Evolutionary conservation across 352 stramenopile genomes (phyloP), one percentile per base, ranked within the genome.

Genomic region (Pythium graminicola): DNA sequence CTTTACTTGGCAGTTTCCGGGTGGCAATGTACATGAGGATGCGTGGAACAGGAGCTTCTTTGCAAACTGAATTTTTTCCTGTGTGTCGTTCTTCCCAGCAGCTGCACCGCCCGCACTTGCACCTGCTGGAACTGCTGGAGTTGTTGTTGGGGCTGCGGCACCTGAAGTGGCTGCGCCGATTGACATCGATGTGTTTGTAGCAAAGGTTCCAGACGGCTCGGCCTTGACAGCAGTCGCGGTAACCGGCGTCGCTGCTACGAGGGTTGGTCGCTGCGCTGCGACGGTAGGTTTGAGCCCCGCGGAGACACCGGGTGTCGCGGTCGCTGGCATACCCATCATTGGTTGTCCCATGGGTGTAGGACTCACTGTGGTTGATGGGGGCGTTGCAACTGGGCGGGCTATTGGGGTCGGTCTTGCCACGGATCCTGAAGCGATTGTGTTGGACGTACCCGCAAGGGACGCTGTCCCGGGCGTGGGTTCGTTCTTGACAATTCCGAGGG

Each of bases 11-110:
- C 83, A 94, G 23, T 80, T 43, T 7, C 81, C 77, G 2, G 81
- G 67, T 6, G 66, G 46, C 22, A 88, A 45, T 22, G 60, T 68
- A 50, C 83, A 94, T 3, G 69, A 84, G 0, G 80, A 78, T 22
- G 83, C 77, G 43, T 94, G 83, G 39, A 82, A 82, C 10, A 94
- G 32, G 14, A 94, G 70, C 27, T 85, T 73, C 32, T 89, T 91
- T 2, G 83, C 83, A 47, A 92, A 93, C 43, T 88, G 67, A 33
- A 93, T 92, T 48, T 89, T 93, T 51, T 89, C 83, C 45, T 84
- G 54, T 7, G 79, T 70, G 50, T 92, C 78, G 20, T 43, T 54
- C 38, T 54, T 59, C 1, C 35, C 19, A 16, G 50, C 44, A 8
- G 61, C 51, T 26, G 39, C 20, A 0, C 48, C 56, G 9, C 54